Conservation (phyloP, 2,329 filamentous ascomycete genomes). For the Beauveria varroae region DNA sequence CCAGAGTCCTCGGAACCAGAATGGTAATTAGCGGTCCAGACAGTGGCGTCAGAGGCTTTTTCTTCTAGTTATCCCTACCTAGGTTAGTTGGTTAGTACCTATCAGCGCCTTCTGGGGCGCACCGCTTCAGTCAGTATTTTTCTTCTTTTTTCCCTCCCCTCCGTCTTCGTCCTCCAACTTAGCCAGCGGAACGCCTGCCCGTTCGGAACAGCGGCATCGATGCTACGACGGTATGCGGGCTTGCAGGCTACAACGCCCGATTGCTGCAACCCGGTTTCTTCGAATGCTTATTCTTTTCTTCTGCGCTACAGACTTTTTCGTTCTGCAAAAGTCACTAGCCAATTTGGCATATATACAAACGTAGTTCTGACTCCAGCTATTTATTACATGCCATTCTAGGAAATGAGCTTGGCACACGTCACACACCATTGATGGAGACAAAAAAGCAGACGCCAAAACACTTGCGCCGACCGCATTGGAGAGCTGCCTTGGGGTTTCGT, state of each 20-base stretch:
- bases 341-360: neutral
- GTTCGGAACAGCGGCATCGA: constrained; percentile 9
- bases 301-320: neutral
- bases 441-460: neutral
- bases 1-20: constrained; percentile 1
- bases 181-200: neutral
- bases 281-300: neutral
- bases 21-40: constrained; percentile 7
- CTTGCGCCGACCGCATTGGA: too few species aligned
- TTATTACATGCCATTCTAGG: neutral
- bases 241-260: neutral
- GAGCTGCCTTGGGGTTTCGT: neutral
- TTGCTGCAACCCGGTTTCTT: neutral
- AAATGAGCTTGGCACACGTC: neutral
- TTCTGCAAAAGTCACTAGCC: too few species aligned
- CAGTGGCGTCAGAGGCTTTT: constrained; percentile 9
- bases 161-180: too few species aligned
- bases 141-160: too few species aligned
- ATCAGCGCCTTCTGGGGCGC: neutral
- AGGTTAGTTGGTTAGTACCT: too few species aligned
- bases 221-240: neutral
- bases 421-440: neutral
- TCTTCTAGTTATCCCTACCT: neutral
- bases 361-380: too few species aligned
- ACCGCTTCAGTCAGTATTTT: neutral